Conservation (phyloP, 75 land plant genomes). For the Sequoia sempervirens region DNA sequence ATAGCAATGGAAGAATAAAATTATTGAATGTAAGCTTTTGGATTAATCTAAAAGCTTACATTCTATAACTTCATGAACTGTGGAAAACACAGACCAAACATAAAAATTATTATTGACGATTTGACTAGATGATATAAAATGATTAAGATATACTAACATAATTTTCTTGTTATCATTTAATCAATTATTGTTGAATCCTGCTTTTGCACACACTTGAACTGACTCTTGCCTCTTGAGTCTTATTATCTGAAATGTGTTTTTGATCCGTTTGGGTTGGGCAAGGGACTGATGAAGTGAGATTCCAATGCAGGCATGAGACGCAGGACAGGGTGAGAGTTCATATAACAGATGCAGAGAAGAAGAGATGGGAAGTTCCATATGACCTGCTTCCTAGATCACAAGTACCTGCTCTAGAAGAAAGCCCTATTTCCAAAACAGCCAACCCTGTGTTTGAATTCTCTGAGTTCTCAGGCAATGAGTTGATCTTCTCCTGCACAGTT, state of each 20-base stretch:
- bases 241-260: neutral
- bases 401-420: constrained; percentile 14
- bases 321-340: constrained; percentile 57
- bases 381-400: constrained; percentile 52
- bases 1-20: too few species aligned
- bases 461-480: constrained; percentile 31
- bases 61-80: too few species aligned
- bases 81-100: too few species aligned
- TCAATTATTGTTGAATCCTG: too few species aligned
- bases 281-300: neutral
- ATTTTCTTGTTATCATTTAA: too few species aligned
- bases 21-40: too few species aligned
- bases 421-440: neutral
- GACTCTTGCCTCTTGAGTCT: neutral
- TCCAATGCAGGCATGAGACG: constrained; percentile 52
- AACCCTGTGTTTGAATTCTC: constrained; percentile 5
- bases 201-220: neutral
- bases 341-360: constrained; percentile 60
- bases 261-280: neutral
- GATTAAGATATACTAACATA: too few species aligned
- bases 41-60: too few species aligned
- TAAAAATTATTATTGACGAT: too few species aligned
- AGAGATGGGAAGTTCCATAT: constrained; percentile 86
- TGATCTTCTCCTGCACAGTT: constrained; percentile 52
- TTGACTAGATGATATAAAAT: too few species aligned